phyloP scores from a whole-genome alignment of 2,329 filamentous ascomycete species.

The Xylariaceae sp. region DNA sequence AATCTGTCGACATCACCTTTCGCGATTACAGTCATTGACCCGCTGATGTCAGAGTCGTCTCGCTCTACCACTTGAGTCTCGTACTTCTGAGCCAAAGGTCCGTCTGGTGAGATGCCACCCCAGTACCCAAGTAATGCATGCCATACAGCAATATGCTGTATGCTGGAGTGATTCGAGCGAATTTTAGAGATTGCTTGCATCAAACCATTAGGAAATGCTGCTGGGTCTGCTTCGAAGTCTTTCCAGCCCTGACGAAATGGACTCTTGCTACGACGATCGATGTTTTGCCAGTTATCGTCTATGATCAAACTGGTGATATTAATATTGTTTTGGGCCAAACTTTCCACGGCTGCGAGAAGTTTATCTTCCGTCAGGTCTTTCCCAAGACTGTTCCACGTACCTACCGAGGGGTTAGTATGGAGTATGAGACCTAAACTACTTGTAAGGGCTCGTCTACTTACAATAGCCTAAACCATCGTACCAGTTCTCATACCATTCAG shows the following conservation, averaged over 20 bases:
- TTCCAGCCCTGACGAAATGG: constrained; percentile 65
- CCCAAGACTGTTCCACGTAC: constrained; percentile 91
- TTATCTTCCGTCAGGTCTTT: constrained; percentile 78
- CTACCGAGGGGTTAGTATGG: constrained; percentile 28
- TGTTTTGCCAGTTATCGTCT: constrained; percentile 92
- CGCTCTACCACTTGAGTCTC: constrained; percentile 62
- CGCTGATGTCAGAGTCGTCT: constrained; percentile 49
- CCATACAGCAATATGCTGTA: constrained; percentile 89
- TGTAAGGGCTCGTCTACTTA: constrained; percentile 21
- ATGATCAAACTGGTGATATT: constrained; percentile 84
- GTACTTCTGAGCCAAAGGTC: constrained; percentile 72
- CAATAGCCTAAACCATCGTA: constrained; percentile 92
- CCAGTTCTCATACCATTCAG: constrained; percentile 78
- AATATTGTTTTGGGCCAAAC: constrained; percentile 66
- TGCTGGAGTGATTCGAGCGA: constrained; percentile 62
- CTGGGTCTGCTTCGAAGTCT: constrained; percentile 79
- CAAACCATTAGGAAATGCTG: constrained; percentile 75
- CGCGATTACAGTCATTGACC: constrained; percentile 68
- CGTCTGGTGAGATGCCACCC: constrained; percentile 77
- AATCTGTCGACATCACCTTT: constrained; percentile 70
- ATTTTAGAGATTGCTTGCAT: constrained; percentile 67
- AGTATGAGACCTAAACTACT: too few relatives aligned
- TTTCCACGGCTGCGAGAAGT: constrained; percentile 69
- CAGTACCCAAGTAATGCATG: constrained; percentile 86
- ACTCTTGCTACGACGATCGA: constrained; percentile 49